Base-by-base conservation (phyloP, 345 rosid species). In the Heritiera littoralis region DNA sequence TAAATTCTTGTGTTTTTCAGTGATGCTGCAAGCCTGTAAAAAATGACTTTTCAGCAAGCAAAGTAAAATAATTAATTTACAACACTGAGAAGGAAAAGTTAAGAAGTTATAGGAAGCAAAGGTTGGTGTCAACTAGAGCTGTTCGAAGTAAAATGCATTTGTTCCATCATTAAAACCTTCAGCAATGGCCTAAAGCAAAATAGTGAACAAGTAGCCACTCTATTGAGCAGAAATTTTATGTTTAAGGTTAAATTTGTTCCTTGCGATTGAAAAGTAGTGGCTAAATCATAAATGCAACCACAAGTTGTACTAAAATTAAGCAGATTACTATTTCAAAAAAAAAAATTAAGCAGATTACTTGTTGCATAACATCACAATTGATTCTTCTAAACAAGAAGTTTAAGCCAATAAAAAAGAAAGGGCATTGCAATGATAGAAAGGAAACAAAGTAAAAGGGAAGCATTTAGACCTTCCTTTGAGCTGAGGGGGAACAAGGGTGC, bases 401-500 rank as follows among this genome's bases (percentile, higher is more conserved):
- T 63, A 30, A 18, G 18, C 30, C 49, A 40, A 17, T 7, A 7
- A 66, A 38, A 32, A 30, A 3, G 18, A 9, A 9, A 41, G 49
- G 43, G 11, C 45, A 9, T 43, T 18, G 7, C 41, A 30, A 63
- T 40, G 7, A 3, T 41, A 40, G 28, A 17, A 18, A 40, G 71
- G 30, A 18, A 18, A 66, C 14, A 41, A 40, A 66, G 23, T 45
- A 41, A 18, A 41, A 17, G 11, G 72, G 0, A 51, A 51, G 17
- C 13, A 13, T 51, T 54, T 4, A 4, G 58, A 54, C 58, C 75
- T 72, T 52, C 75, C 75, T 72, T n/a, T 72, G 43, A 72, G 75
- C 45, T 72, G 75, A 52, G 75, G 75, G 13, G 75, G 75, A 52
- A 72, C 61, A 72, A 72, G 75, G 75, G 14, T 6, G 38, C 45